These are phyloP conservation scores for Euphorbia tirucalli DNA, from an alignment of 345 rosid species.

Conservation along the genomic window DNA sequence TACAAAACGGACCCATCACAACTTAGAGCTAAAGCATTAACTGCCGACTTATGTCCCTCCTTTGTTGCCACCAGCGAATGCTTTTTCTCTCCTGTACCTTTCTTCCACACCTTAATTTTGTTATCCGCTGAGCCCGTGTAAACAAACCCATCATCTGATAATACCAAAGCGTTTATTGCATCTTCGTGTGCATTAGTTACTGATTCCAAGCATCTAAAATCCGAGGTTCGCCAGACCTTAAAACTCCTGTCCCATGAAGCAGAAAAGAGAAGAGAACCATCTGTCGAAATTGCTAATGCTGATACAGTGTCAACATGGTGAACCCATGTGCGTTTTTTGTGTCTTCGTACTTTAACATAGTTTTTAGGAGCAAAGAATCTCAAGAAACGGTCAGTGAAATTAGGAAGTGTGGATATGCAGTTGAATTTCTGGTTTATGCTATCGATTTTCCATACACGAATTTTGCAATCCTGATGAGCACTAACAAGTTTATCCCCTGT, in stretches of 20 bases:
- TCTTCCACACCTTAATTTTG: constrained; percentile 63
- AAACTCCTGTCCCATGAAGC: constrained; percentile 77
- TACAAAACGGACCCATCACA: constrained; percentile 54
- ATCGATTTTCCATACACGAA: constrained; percentile 59
- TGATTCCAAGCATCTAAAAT: constrained; percentile 64
- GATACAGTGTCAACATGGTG: constrained; percentile 76
- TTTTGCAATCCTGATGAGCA: constrained; percentile 76
- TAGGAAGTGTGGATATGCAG: constrained; percentile 58
- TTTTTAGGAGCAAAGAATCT: constrained; percentile 43
- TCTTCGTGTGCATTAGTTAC: constrained; percentile 62
- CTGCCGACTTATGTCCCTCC: constrained; percentile 61
- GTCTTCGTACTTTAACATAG: constrained; percentile 65
- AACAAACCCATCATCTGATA: constrained; percentile 51
- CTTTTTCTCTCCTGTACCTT: constrained; percentile 24
- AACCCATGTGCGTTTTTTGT: constrained; percentile 73
- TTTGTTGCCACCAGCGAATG: constrained; percentile 44
- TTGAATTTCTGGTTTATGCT: constrained; percentile 28
- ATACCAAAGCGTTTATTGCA: constrained; percentile 58
- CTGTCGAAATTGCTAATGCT: constrained; percentile 45
- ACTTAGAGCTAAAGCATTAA: constrained; percentile 68
- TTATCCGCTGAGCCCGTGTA: constrained; percentile 78
- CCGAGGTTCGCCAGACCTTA: constrained; percentile 64
- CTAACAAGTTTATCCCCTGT: constrained; percentile 49
- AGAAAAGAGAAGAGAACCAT: constrained; percentile 55
- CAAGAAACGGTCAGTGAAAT: constrained; percentile 48